These are phyloP conservation scores for Pyrenophora graminea DNA, from an alignment of 2,329 filamentous ascomycete genomes.

Conservation along the genomic window DNA sequence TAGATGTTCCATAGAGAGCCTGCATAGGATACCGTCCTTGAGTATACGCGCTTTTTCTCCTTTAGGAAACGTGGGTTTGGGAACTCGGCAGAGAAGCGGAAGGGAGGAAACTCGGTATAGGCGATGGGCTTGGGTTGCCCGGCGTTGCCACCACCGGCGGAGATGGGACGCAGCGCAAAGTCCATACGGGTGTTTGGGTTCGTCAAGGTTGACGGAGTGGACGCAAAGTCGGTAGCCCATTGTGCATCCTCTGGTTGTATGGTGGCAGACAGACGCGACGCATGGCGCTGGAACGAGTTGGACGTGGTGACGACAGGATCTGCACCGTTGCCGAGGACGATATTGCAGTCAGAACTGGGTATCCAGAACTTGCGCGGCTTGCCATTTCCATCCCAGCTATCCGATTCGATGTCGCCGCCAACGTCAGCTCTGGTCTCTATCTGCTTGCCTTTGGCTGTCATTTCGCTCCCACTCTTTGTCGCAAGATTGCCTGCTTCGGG, in stretches of 20 bases:
- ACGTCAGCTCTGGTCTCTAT: conserved; percentile 29
- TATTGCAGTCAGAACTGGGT: conserved; percentile 59
- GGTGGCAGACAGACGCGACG: conserved; percentile 55
- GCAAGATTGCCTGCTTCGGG: conserved; percentile 23
- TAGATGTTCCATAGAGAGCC: conserved; percentile 66
- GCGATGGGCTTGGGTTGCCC: conserved; percentile 47
- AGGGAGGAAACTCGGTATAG: conserved; percentile 62
- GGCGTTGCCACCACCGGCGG: conserved; percentile 43
- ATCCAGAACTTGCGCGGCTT: conserved; percentile 63
- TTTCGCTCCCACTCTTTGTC: conserved; percentile 27
- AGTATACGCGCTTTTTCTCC: conserved; percentile 64
- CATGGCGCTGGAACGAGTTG: conserved; percentile 51
- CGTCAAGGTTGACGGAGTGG: conserved; percentile 49
- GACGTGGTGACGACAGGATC: conserved; percentile 57
- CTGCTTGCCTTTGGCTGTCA: conserved; percentile 52
- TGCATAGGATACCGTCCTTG: conserved; percentile 63
- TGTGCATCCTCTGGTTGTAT: conserved; percentile 60
- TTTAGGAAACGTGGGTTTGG: conserved; percentile 60
- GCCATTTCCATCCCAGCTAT: conserved; percentile 59
- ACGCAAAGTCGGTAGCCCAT: conserved; percentile 60
- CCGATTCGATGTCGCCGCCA: conserved; percentile 50
- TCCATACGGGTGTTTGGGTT: conserved; percentile 42
- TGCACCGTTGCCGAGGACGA: conserved; percentile 59
- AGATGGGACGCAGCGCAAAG: conserved; percentile 36
- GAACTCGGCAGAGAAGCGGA: conserved; percentile 63